These are phyloP conservation scores for Epichloe sibirici DNA, from an alignment of 2,329 filamentous ascomycete species.

Conservation along the genomic window DNA sequence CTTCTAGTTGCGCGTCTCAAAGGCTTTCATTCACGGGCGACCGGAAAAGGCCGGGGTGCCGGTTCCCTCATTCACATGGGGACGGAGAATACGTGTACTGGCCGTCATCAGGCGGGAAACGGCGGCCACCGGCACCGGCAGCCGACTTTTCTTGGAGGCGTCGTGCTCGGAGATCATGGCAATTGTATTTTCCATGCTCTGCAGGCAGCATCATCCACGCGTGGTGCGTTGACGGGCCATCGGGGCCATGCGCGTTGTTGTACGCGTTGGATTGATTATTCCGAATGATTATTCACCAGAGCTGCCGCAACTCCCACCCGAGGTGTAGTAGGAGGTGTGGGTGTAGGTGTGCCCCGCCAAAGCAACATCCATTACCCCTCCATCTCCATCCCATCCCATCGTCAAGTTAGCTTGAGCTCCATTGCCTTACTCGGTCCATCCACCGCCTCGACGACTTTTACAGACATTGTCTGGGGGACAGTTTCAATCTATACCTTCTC, in stretches of 20 bases:
- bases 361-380: slow-evolving; percentile 1
- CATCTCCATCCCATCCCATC: background rate
- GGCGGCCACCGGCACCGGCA: slow-evolving; percentile 3
- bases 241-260: too few species aligned
- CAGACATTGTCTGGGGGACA: background rate
- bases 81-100: background rate
- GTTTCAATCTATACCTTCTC: background rate
- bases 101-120: slow-evolving; percentile 3
- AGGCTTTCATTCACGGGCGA: too few species aligned
- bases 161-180: background rate
- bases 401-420: background rate
- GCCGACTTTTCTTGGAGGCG: background rate
- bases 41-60: slow-evolving; percentile 7
- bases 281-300: background rate
- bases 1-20: too few species aligned
- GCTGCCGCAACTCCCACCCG: background rate
- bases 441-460: background rate
- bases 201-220: too few species aligned
- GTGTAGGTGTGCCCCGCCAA: slow-evolving; percentile 2
- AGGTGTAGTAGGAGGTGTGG: background rate
- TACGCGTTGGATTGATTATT: too few species aligned
- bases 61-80: background rate
- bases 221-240: too few species aligned
- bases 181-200: too few species aligned
- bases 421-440: background rate